A percentile compares a stretch with the other conserved stretches of the same genome.
phyloP scores from a whole-genome alignment of 2,329 filamentous ascomycete species.

The Cyclaneusma minus region DNA sequence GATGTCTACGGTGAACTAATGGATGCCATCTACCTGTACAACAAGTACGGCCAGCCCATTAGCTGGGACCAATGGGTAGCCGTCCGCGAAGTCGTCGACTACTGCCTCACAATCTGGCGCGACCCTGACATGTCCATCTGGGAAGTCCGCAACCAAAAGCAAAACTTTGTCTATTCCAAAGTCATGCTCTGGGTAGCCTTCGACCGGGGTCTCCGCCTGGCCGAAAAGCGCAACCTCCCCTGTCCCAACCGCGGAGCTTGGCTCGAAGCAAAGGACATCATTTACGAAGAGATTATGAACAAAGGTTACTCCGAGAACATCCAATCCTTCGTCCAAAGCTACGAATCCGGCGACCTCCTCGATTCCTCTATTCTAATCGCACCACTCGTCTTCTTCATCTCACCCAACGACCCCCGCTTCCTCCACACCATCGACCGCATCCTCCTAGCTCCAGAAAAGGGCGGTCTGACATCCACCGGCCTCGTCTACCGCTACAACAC shows the following conservation, averaged over 20 bases:
- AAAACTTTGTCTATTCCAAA: conserved; percentile 70
- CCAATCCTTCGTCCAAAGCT: conserved; percentile 60
- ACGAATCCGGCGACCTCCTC: conserved; percentile 52
- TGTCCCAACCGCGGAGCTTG: conserved; percentile 55
- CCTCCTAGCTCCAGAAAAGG: conserved; percentile 56
- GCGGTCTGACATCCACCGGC: conserved; percentile 59
- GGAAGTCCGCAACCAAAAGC: conserved; percentile 63
- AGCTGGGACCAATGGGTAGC: conserved; percentile 64
- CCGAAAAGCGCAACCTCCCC: conserved; percentile 61
- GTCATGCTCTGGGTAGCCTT: conserved; percentile 74
- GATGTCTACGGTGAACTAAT: conserved; percentile 70
- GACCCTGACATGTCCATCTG: conserved; percentile 70
- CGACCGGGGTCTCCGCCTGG: conserved; percentile 56
- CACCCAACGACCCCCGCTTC: conserved; percentile 64
- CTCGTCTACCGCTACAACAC: conserved; percentile 65
- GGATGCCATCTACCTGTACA: conserved; percentile 64
- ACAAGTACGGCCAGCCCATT: conserved; percentile 64
- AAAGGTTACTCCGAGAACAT: conserved; percentile 58
- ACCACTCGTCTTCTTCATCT: conserved; percentile 65
- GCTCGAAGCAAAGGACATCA: conserved; percentile 47
- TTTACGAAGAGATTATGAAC: conserved; percentile 68
- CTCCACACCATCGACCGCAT: conserved; percentile 57
- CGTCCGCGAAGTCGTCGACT: conserved; percentile 53
- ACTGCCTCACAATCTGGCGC: conserved; percentile 51
- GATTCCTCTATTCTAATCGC: conserved; percentile 65